phyloP scores from a whole-genome alignment of 2,329 filamentous ascomycete species.

The Knoxdaviesia proteae region DNA sequence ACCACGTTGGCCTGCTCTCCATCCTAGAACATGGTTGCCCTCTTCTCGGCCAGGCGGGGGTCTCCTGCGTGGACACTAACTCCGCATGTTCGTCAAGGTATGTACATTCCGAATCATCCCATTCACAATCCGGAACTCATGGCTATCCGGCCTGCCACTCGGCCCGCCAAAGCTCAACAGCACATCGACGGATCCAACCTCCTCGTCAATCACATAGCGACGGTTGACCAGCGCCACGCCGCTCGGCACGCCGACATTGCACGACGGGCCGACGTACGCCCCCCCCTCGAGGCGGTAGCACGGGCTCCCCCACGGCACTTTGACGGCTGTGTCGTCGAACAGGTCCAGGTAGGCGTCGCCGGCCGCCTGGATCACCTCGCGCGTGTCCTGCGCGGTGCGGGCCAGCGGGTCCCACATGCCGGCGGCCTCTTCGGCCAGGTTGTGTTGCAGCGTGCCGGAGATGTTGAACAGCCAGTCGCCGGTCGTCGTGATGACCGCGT shows the following conservation, averaged over 20 bases:
- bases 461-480: constrained; percentile 19
- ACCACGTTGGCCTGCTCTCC: too few species aligned
- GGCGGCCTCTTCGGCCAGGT: constrained; percentile 10
- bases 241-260: constrained; percentile 7
- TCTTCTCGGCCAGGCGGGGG: too few species aligned
- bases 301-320: constrained; percentile 16
- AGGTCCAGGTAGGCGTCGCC: constrained; percentile 17
- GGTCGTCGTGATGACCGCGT: constrained; percentile 13
- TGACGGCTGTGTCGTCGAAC: constrained; percentile 15
- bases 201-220: constrained; percentile 10
- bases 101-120: constrained; percentile 6
- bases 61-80: too few species aligned
- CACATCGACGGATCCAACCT: constrained; percentile 7
- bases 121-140: constrained; percentile 5
- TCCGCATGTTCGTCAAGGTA: constrained; percentile 5
- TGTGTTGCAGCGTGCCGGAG: constrained; percentile 14
- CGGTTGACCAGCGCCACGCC: constrained; percentile 7
- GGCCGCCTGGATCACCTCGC: constrained; percentile 15
- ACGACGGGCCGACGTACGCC: constrained; percentile 10
- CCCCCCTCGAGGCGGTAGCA: constrained; percentile 17
- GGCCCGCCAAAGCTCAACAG: constrained; percentile 4
- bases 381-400: constrained; percentile 11
- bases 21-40: too few species aligned
- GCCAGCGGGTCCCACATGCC: constrained; percentile 12
- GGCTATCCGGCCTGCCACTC: constrained; percentile 5